phyloP scores from a whole-genome alignment of 2,329 filamentous ascomycete species.

The Penicillium nordicum region DNA sequence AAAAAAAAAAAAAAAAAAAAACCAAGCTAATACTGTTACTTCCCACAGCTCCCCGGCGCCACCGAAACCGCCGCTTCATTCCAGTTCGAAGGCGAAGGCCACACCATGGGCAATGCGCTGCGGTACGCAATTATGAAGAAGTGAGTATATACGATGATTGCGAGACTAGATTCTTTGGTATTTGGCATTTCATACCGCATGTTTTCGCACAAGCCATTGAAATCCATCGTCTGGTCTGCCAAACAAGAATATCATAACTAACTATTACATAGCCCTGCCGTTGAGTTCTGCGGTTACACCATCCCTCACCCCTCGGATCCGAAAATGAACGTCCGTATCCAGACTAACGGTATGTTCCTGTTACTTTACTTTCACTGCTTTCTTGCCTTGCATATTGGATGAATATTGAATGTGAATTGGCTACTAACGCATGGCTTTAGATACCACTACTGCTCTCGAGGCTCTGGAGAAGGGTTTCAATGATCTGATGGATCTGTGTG shows the following conservation, averaged over 20 bases:
- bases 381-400: neutral
- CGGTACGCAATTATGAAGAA: constrained; percentile 99
- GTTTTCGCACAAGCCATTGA: neutral
- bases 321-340: constrained; percentile 96
- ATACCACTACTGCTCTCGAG: constrained; percentile 73
- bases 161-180: neutral
- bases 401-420: neutral
- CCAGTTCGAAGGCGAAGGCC: constrained; percentile 88
- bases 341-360: constrained; percentile 78
- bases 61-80: constrained; percentile 87
- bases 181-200: neutral
- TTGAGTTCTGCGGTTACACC: constrained; percentile 97
- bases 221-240: too few species aligned
- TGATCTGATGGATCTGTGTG: constrained; percentile 87
- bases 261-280: constrained; percentile 65
- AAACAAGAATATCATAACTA: neutral
- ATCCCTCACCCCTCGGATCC: constrained; percentile 94
- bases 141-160: constrained; percentile 50
- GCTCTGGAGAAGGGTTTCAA: constrained; percentile 86
- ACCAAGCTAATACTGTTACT: neutral
- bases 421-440: constrained; percentile 44
- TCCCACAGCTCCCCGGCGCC: constrained; percentile 71
- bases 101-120: constrained; percentile 91
- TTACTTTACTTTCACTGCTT: neutral
- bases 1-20: neutral